Conservation (phyloP, 805 yeast genomes). For the Kodamaea neixiangensis region DNA sequence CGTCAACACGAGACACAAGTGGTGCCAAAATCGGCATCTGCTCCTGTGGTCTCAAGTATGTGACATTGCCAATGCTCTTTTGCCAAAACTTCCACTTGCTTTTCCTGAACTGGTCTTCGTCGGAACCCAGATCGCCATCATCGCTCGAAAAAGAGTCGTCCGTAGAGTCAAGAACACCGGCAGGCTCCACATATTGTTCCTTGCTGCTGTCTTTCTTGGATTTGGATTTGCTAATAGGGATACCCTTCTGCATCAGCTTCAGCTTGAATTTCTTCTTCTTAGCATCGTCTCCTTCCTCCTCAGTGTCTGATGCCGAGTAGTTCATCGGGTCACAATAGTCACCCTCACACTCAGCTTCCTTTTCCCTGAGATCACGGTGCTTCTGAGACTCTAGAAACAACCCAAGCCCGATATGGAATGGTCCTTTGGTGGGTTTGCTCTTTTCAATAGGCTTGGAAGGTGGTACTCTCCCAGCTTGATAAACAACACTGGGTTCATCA, state of each 20-base stretch:
- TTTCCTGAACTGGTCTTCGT: background rate
- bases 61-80: background rate
- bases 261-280: background rate
- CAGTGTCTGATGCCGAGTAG: background rate
- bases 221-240: background rate
- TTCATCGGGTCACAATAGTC: constrained; percentile 7
- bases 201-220: background rate
- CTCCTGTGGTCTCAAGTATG: background rate
- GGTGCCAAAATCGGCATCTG: background rate
- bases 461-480: background rate
- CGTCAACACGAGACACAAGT: background rate
- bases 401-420: constrained; percentile 10
- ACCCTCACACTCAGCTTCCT: constrained; percentile 6
- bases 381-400: constrained; percentile 9
- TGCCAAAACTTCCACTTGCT: constrained; percentile 7
- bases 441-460: constrained; percentile 2
- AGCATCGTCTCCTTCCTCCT: background rate
- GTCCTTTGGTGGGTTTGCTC: constrained; percentile 1
- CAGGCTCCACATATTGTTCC: background rate
- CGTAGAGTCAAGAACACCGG: background rate
- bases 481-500: background rate
- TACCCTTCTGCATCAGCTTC: background rate
- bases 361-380: constrained; percentile 5
- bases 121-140: constrained; percentile 1
- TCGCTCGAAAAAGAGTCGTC: constrained; percentile 3